These are phyloP conservation scores for Coniferiporia weirii DNA, from an alignment of 1,284 basidiomycete genomes.

Conservation along the genomic window DNA sequence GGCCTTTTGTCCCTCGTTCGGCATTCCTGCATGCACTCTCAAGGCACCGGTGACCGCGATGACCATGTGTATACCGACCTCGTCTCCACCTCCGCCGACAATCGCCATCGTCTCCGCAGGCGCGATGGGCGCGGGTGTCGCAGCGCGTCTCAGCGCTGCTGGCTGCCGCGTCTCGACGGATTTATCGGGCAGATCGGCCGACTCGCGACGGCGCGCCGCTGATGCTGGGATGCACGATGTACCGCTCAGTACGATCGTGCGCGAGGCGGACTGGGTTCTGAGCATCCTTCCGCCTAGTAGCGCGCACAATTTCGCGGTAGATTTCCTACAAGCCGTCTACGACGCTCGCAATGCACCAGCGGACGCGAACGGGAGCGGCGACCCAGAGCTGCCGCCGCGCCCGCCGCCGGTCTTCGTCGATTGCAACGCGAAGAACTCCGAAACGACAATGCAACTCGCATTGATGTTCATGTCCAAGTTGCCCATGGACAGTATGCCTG, in stretches of 20 bases:
- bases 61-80: too few species aligned
- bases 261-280: slow-evolving; percentile 17
- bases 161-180: slow-evolving; percentile 18
- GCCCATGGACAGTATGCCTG: not conserved
- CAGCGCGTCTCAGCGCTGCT: slow-evolving; percentile 12
- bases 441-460: slow-evolving; percentile 14
- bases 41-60: too few species aligned
- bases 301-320: slow-evolving; percentile 11
- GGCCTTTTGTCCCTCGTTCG: too few species aligned
- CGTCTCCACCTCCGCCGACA: not conserved
- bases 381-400: not conserved
- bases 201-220: slow-evolving; percentile 11
- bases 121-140: slow-evolving; percentile 21
- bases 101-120: slow-evolving; percentile 20
- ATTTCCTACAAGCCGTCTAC: slow-evolving; percentile 7
- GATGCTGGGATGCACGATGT: slow-evolving; percentile 18
- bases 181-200: slow-evolving; percentile 16
- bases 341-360: too few species aligned
- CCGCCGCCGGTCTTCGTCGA: slow-evolving; percentile 17
- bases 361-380: not conserved
- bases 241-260: slow-evolving; percentile 8
- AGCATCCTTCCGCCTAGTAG: slow-evolving; percentile 14
- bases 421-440: slow-evolving; percentile 21
- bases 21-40: too few species aligned
- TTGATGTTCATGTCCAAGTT: slow-evolving; percentile 6